Evolutionary conservation across 176 grass and related monocot genomes (phyloP), one percentile per base, ranked within the genome.

Genomic region (Bolboschoenus planiculmis): DNA sequence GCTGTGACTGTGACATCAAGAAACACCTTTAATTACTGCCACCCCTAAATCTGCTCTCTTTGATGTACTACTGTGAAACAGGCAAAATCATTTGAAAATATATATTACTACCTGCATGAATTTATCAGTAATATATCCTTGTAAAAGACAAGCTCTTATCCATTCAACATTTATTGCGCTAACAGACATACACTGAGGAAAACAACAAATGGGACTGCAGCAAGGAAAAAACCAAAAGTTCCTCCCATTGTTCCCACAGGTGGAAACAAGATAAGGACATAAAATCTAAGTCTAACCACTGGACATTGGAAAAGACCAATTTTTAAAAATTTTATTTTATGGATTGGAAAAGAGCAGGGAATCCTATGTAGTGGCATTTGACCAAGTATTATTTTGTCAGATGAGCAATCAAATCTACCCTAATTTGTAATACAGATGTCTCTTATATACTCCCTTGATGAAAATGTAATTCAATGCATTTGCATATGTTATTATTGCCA

Each of bases 241-340:
- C n/a, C n/a, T 54, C 29, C 58, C 37, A 39, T 65, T 64, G 55
- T 29, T 54, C 78, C 75, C 58, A 68, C 60, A 85, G 84, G 76
- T 86, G 60, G 77, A 86, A 86, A 60, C 59, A 86, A 80, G 51
- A 81, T 56, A 68, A 29, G 61, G 62, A 80, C 42, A 67, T 70
- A 7, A 42, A 36, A 37, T 78, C 60, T 59, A 66, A 46, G 68
- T 47, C 21, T 26, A 73, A 44, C 68, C 39, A 72, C 67, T 47
- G 23, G 27, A 46, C 40, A 27, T 29, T 76, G 44, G 26, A 76
- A 50, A 51, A 48, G 26, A 20, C 21, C 15, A 44, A 2, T 48
- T 50, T 30, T 27, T 15, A 7, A 63, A 42, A 26, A 20, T 81
- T 42, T 23, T 62, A 63, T 16, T 27, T 27, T 44, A 40, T 81